phyloP scores from a whole-genome alignment of 768 basidiomycete species.

The Termitomyces sp. region DNA sequence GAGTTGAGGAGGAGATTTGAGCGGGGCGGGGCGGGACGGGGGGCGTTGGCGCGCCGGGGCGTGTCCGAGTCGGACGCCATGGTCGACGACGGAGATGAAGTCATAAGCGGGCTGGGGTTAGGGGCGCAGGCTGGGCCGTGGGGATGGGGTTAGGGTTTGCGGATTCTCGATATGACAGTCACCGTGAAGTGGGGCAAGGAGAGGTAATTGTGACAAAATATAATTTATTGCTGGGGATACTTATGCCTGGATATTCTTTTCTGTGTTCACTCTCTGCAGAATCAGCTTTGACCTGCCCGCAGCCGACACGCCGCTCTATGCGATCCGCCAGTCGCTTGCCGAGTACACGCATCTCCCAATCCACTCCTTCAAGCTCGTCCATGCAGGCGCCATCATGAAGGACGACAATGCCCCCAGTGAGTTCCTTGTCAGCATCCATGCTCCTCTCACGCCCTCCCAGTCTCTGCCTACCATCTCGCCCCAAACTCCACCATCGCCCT shows the following conservation, averaged over 20 bases:
- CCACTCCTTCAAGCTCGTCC: conserved; percentile 79
- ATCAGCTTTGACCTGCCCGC: conserved; percentile 51
- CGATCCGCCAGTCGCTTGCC: conserved; percentile 60
- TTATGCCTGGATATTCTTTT: conserved; percentile 2
- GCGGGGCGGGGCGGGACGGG: conserved; percentile 18
- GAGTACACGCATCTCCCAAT: conserved; percentile 70
- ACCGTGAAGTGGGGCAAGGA: conserved; percentile 45
- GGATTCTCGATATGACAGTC: conserved; percentile 30
- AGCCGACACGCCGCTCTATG: conserved; percentile 52
- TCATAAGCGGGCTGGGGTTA: conserved; percentile 4
- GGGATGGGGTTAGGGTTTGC: conserved; percentile 12
- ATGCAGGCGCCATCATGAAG: conserved; percentile 87
- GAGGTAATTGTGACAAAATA: conserved; percentile 23
- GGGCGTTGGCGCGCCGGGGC: conserved; percentile 18
- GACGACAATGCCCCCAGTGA: conserved; percentile 69
- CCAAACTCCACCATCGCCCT: conserved; percentile 68
- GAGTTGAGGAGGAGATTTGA: conserved; percentile 43
- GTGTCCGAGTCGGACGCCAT: conserved; percentile 15
- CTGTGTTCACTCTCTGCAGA: conserved; percentile 12
- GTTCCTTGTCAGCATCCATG: conserved; percentile 15
- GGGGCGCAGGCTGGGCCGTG: too few relatives aligned
- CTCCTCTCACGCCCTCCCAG: conserved; percentile 28
- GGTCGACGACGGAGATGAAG: conserved; percentile 16
- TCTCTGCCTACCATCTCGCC: conserved; percentile 74
- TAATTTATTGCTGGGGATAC: too few relatives aligned